These are phyloP conservation scores for Colletotrichum echinochloae DNA, from an alignment of 2,329 filamentous ascomycete genomes.

Conservation along the genomic window DNA sequence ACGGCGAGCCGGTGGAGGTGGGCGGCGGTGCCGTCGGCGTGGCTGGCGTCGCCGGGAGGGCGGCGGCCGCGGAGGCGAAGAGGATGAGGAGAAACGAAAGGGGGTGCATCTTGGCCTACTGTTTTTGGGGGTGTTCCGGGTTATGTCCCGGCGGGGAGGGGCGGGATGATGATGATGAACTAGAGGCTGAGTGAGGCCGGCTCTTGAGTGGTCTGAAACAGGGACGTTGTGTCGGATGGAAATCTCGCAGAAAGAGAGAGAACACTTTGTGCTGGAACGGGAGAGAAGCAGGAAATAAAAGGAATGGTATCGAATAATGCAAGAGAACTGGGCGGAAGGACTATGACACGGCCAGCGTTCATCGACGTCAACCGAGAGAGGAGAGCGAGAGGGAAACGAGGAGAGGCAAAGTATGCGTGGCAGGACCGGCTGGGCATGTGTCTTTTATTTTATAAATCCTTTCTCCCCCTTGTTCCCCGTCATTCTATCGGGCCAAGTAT, in stretches of 20 bases:
- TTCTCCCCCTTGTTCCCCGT: not conserved
- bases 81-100: slow-evolving; percentile 26
- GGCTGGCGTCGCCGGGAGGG: slow-evolving; percentile 33
- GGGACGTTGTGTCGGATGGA: not conserved
- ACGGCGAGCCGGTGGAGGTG: not conserved
- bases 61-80: slow-evolving; percentile 16
- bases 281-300: not conserved
- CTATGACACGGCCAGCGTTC: slow-evolving; percentile 1
- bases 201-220: not conserved
- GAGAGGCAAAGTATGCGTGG: too few species aligned
- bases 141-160: not conserved
- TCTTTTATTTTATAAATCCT: slow-evolving; percentile 17
- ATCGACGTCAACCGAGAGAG: not conserved
- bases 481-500: not conserved
- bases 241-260: not conserved
- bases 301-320: not conserved
- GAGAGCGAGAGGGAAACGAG: not conserved
- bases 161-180: not conserved
- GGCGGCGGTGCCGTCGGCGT: slow-evolving; percentile 12
- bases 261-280: not conserved
- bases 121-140: too few species aligned
- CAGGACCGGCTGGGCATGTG: not conserved
- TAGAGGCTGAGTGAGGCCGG: slow-evolving; percentile 1
- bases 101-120: slow-evolving; percentile 3
- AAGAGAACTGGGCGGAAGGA: not conserved